These are phyloP conservation scores for Austroboletus olivaceoglutinosus DNA, from an alignment of 1,284 basidiomycete species.

Conservation along the genomic window DNA sequence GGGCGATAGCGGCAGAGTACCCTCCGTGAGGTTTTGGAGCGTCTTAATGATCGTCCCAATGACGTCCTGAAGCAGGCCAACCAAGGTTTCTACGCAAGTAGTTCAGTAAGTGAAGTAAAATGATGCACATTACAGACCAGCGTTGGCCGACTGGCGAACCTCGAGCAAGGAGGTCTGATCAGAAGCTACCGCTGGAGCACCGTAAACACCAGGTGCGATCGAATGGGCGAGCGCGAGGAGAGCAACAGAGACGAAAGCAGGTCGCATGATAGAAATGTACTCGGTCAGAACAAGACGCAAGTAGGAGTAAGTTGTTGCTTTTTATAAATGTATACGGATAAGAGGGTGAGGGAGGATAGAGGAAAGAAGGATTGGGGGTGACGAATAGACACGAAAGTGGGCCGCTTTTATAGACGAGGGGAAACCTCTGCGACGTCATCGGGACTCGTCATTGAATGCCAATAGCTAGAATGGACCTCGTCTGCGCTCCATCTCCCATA, in stretches of 20 bases:
- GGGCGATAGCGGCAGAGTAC: constrained; percentile 7
- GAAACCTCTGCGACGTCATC: constrained; percentile 10
- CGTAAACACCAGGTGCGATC: constrained; percentile 18
- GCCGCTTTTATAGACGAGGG: constrained; percentile 25
- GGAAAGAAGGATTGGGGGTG: constrained; percentile 9
- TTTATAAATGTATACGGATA: constrained; percentile 17
- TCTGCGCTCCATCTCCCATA: constrained; percentile 62
- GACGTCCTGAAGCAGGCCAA: not conserved
- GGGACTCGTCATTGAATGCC: constrained; percentile 17
- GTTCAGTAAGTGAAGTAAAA: constrained; percentile 1
- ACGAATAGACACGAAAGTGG: not conserved
- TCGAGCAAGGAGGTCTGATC: constrained; percentile 1
- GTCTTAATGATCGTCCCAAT: not conserved
- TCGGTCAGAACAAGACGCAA: constrained; percentile 26
- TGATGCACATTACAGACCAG: not conserved
- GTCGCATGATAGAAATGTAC: constrained; percentile 37
- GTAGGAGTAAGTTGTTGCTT: constrained; percentile 19
- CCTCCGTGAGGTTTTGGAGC: not conserved
- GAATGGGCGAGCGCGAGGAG: constrained; percentile 38
- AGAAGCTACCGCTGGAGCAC: constrained; percentile 7
- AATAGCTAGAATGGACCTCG: constrained; percentile 26
- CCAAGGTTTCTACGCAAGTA: not conserved
- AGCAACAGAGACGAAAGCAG: constrained; percentile 36
- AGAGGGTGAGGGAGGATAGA: constrained; percentile 8
- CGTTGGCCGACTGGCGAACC: constrained; percentile 1